phyloP scores from a whole-genome alignment of 371 early-diverging fungal genomes.

The Globomyces sp. region DNA sequence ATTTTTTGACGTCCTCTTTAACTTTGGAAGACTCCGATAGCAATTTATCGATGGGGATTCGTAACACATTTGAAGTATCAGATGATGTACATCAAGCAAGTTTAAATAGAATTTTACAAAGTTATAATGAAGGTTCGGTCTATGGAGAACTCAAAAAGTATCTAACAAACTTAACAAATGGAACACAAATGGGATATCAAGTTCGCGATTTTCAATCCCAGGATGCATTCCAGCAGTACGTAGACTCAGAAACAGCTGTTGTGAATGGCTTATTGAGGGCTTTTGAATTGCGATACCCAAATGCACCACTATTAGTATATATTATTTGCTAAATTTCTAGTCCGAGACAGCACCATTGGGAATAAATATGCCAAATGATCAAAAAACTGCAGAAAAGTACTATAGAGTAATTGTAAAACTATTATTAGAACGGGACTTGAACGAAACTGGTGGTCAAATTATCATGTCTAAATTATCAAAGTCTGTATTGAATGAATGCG shows the following conservation, averaged over 20 bases:
- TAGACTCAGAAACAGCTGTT: slow-evolving; percentile 19
- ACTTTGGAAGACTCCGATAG: neutral
- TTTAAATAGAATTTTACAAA: slow-evolving; percentile 14
- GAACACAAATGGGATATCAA: slow-evolving; percentile 17
- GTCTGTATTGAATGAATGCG: slow-evolving; percentile 37
- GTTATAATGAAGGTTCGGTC: slow-evolving; percentile 22
- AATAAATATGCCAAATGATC: slow-evolving; percentile 6
- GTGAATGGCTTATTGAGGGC: slow-evolving; percentile 24
- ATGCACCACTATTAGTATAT: neutral
- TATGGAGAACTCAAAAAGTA: slow-evolving; percentile 26
- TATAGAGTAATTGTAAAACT: slow-evolving; percentile 27
- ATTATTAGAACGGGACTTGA: slow-evolving; percentile 33
- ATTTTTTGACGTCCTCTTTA: slow-evolving; percentile 8
- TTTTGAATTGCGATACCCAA: slow-evolving; percentile 21
- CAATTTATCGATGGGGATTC: slow-evolving; percentile 19
- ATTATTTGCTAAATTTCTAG: neutral
- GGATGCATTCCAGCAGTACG: slow-evolving; percentile 30
- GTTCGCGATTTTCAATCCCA: slow-evolving; percentile 20
- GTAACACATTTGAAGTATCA: slow-evolving; percentile 23
- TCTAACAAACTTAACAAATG: slow-evolving; percentile 16
- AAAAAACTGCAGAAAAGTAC: slow-evolving; percentile 20
- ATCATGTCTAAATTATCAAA: slow-evolving; percentile 35
- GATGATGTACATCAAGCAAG: slow-evolving; percentile 21
- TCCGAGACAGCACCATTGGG: neutral
- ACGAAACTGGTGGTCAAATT: slow-evolving; percentile 11